phyloP scores from a whole-genome alignment of 1,284 basidiomycete species.

The Agaricales sp. region DNA sequence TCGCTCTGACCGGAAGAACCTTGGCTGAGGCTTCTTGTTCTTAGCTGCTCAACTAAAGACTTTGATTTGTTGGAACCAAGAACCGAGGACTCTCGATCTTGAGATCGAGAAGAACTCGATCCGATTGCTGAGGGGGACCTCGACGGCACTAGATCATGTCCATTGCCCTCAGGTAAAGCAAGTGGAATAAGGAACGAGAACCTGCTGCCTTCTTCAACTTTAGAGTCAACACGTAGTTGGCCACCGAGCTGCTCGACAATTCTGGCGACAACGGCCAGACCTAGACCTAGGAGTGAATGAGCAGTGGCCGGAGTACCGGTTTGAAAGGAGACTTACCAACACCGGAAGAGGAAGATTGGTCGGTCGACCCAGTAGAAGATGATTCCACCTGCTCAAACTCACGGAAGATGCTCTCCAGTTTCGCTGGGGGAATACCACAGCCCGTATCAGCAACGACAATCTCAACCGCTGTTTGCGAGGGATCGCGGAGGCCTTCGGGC shows the following conservation, averaged over 20 bases:
- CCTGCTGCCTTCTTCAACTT: constrained; percentile 55
- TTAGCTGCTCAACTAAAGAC: constrained; percentile 6
- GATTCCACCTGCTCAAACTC: constrained; percentile 82
- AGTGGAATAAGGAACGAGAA: constrained; percentile 70
- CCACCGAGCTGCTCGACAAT: constrained; percentile 77
- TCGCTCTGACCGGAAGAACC: constrained; percentile 26
- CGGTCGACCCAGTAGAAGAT: constrained; percentile 24
- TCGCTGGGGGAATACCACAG: constrained; percentile 62
- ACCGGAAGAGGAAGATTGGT: constrained; percentile 24
- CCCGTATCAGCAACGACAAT: constrained; percentile 74
- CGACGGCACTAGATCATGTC: background rate
- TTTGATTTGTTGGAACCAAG: constrained; percentile 10
- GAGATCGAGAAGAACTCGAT: constrained; percentile 10
- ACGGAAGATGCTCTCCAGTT: constrained; percentile 77
- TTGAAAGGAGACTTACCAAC: constrained; percentile 37
- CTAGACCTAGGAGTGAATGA: constrained; percentile 39
- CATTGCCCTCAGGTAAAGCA: constrained; percentile 21
- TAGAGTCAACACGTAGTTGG: constrained; percentile 73
- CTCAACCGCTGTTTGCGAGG: constrained; percentile 51
- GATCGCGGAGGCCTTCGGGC: constrained; percentile 36
- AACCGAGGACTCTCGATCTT: constrained; percentile 15
- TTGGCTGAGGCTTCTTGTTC: constrained; percentile 13
- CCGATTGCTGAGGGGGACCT: background rate
- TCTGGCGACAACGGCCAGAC: constrained; percentile 75
- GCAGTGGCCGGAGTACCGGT: background rate